Base-by-base conservation (phyloP, 2,329 filamentous ascomycete species). In the Phaeosphaeriaceae sp. region DNA sequence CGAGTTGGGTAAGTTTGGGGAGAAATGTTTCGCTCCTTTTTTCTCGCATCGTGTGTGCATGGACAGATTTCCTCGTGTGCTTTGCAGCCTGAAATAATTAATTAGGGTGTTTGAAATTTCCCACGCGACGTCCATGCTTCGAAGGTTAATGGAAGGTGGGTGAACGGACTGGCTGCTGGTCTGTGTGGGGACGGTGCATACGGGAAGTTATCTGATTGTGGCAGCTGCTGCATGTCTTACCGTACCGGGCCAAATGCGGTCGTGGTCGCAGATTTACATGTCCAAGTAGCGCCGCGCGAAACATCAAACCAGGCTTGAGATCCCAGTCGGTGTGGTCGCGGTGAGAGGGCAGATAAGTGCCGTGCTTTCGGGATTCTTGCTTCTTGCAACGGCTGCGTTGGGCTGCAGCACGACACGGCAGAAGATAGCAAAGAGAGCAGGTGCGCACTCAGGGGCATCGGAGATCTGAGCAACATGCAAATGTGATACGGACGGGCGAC, bases 191-290 rank as follows among this genome's bases (percentile, higher is more conserved):
- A 52, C 42, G 42, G 42, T 21, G 20, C 55, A 57, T 51, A 46
- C 52, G 53, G 61, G 56, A 50, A 54, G 54, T 52, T 56, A 58
- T 62, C 53, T 60, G 57, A 60, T 45, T 45, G 42, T 45, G 42
- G 42, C 42, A 45, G 42, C 42, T 56, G 52, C 65, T 56, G 52
- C 65, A 49, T 56, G 64, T 67, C 58, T 62, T 61, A 57, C 42
- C 58, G 58, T 61, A 57, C 42, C 58, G 58, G 50, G 56, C 51
- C 53, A 36, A 60, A 21, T 59, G 63, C 62, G 67, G 65, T 44
- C 48, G 56, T 59, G 57, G 62, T 60, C 58, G 65, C 62, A 62
- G 47, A 56, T 36, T 54, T 59, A 62, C 52, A 60, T 50, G 51
- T 60, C 58, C 52, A 62, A 50, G 53, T 55, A 56, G 58, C 54